Conservation (phyloP, 441 rosid genomes). For the Populus trichocarpa region DNA sequence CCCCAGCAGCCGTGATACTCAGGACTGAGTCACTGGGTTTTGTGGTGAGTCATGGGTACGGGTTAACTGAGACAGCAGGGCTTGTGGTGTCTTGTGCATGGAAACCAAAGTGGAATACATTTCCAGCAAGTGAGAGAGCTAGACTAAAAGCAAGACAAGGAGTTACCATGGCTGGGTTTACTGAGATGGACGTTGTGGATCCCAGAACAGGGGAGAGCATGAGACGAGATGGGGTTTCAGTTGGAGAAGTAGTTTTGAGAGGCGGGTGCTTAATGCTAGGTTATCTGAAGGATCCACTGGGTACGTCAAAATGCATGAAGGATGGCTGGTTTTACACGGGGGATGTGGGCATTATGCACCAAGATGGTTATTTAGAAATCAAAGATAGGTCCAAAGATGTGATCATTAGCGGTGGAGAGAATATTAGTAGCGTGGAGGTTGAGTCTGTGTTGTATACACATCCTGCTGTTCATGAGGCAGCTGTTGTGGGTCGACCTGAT, state of each 20-base stretch:
- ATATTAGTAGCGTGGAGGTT: conserved; percentile 39
- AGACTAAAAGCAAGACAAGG: conserved; percentile 63
- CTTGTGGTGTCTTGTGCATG: conserved; percentile 64
- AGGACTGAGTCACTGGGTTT: conserved; percentile 69
- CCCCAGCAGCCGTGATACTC: conserved; percentile 63
- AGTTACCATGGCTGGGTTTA: conserved; percentile 36
- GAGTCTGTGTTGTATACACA: conserved; percentile 34
- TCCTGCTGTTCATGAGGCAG: conserved; percentile 35
- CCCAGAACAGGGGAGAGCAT: conserved; percentile 44
- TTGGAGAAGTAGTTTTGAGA: conserved; percentile 65
- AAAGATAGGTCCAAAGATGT: conserved; percentile 48
- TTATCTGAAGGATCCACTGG: conserved; percentile 60
- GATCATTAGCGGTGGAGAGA: conserved; percentile 48
- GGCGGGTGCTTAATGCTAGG: conserved; percentile 73
- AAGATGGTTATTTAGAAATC: conserved; percentile 45
- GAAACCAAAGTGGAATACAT: conserved; percentile 61
- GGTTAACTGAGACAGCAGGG: conserved; percentile 65
- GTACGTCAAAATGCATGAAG: conserved; percentile 43
- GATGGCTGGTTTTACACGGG: conserved; percentile 73
- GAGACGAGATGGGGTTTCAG: conserved; percentile 46
- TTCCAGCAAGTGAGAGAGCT: conserved; percentile 61
- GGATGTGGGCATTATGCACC: conserved; percentile 61
- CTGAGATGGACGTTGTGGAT: conserved; percentile 53
- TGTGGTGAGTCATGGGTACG: conserved; percentile 66
- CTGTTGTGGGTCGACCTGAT: conserved; percentile 43